Conservation (phyloP, 495 filamentous ascomycete genomes). For the Penicillium verhagenii region DNA sequence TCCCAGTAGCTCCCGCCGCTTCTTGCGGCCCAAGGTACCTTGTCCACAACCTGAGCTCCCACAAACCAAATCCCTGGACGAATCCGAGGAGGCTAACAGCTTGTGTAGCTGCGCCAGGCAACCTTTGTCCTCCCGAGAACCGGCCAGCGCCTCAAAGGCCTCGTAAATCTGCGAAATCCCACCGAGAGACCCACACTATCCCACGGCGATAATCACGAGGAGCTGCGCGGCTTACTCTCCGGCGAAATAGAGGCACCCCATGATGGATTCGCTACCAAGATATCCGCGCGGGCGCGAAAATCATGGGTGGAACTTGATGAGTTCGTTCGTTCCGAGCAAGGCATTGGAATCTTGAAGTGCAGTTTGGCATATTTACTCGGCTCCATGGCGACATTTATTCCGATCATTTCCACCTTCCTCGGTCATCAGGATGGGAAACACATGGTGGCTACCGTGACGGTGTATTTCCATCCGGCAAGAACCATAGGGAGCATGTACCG, state of each 20-base stretch:
- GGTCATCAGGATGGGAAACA: constrained; percentile 94
- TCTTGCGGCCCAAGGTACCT: constrained; percentile 38
- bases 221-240: constrained; percentile 42
- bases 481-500: constrained; percentile 89
- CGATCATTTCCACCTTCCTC: constrained; percentile 66
- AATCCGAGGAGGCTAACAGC: constrained; percentile 2
- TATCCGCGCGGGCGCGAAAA: constrained; percentile 12
- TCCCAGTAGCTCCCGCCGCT: constrained; percentile 40
- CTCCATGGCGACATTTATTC: constrained; percentile 83
- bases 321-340: constrained; percentile 55
- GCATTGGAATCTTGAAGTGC: constrained; percentile 84
- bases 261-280: constrained; percentile 12
- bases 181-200: constrained; percentile 6
- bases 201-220: constrained; percentile 25
- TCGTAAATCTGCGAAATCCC: constrained; percentile 45
- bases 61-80: not conserved
- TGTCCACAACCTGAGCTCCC: not conserved
- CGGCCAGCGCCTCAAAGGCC: constrained; percentile 52
- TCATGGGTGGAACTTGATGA: constrained; percentile 23
- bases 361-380: constrained; percentile 88
- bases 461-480: constrained; percentile 96
- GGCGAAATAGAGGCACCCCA: constrained; percentile 23
- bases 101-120: constrained; percentile 49
- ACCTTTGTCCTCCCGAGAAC: constrained; percentile 53
- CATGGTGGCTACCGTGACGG: constrained; percentile 87